These are phyloP conservation scores for Colletotrichum sidae DNA, from an alignment of 2,329 filamentous ascomycete species.

Conservation along the genomic window DNA sequence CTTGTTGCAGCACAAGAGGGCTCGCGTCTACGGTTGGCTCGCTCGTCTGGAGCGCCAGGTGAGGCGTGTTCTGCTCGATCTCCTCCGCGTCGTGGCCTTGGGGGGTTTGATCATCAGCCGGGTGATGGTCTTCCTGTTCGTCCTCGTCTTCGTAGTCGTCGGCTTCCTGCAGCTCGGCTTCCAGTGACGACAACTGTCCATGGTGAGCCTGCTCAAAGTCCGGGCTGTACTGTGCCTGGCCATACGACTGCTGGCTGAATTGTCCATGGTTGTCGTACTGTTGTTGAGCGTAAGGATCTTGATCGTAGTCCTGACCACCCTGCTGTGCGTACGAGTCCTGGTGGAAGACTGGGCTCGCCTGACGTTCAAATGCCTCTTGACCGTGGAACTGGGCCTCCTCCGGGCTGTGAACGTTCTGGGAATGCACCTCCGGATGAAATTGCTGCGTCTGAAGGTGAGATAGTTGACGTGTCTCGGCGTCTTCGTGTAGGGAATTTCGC, in stretches of 20 bases:
- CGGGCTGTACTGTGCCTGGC: slow-evolving; percentile 3
- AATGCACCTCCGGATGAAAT: not conserved
- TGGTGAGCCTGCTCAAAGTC: not conserved
- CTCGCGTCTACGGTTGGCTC: slow-evolving; percentile 37
- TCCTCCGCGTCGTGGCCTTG: slow-evolving; percentile 13
- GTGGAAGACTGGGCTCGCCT: not conserved
- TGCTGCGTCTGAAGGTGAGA: slow-evolving; percentile 2
- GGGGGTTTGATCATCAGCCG: slow-evolving; percentile 8
- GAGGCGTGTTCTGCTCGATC: slow-evolving; percentile 34
- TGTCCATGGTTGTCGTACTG: not conserved
- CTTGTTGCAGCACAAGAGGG: slow-evolving; percentile 37
- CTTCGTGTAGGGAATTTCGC: slow-evolving; percentile 12
- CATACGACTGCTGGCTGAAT: not conserved
- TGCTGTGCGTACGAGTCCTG: not conserved
- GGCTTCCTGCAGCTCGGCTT: slow-evolving; percentile 16
- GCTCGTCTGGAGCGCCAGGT: slow-evolving; percentile 31
- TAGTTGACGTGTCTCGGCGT: not conserved
- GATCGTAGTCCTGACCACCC: slow-evolving; percentile 1
- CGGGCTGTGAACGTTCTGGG: not conserved
- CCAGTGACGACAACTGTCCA: slow-evolving; percentile 1
- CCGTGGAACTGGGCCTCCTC: slow-evolving; percentile 6
- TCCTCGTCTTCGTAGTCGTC: slow-evolving; percentile 13
- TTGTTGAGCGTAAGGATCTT: slow-evolving; percentile 1
- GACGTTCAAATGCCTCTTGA: not conserved
- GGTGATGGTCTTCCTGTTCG: slow-evolving; percentile 1